These are phyloP conservation scores for Serendipita sp. DNA, from an alignment of 1,284 basidiomycete genomes.

Conservation along the genomic window DNA sequence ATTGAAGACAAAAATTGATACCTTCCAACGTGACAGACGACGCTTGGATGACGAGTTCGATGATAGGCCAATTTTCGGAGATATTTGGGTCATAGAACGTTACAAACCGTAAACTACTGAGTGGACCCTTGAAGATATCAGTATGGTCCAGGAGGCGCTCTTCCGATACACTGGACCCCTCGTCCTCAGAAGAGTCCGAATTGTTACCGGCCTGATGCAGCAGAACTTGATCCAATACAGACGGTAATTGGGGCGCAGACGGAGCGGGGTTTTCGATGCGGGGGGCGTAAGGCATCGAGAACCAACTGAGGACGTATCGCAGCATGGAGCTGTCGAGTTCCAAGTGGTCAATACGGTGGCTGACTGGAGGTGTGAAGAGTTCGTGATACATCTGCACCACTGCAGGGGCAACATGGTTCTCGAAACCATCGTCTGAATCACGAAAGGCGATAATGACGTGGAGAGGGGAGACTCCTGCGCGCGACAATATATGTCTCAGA, in stretches of 20 bases:
- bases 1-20: neutral
- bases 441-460: neutral
- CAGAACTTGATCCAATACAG: neutral
- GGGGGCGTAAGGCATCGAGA: neutral
- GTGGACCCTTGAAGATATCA: neutral
- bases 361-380: neutral
- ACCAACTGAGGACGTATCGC: neutral
- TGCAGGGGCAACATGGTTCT: neutral
- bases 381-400: neutral
- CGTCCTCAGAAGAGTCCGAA: neutral
- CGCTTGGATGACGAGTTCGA: neutral
- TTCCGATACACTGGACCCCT: neutral
- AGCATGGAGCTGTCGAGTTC: neutral
- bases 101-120: neutral
- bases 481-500: neutral
- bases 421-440: neutral
- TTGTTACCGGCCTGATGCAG: neutral
- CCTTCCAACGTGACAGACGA: neutral
- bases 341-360: neutral
- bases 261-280: neutral
- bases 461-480: neutral
- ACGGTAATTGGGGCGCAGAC: neutral
- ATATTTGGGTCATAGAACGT: neutral
- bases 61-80: neutral
- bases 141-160: neutral